phyloP scores from a whole-genome alignment of 2,329 filamentous ascomycete species.

The Verruconis gallopava region DNA sequence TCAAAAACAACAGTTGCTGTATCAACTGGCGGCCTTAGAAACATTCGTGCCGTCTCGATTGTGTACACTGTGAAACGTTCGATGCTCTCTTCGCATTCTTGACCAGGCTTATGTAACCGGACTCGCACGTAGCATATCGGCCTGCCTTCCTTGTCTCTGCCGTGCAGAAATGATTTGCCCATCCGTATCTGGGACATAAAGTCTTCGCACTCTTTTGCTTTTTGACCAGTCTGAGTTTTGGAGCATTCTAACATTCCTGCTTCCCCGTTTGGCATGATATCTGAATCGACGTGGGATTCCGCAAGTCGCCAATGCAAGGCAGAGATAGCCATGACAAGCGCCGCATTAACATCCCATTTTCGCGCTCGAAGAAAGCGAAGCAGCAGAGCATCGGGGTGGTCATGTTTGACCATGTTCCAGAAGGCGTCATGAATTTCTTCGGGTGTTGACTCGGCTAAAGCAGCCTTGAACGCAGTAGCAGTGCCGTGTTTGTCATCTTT shows the following conservation, averaged over 20 bases:
- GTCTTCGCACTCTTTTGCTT: conserved; percentile 61
- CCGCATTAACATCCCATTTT: conserved; percentile 82
- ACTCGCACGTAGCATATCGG: conserved; percentile 81
- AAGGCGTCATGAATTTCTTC: conserved; percentile 69
- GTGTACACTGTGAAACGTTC: conserved; percentile 87
- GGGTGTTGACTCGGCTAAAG: conserved; percentile 61
- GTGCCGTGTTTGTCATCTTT: conserved; percentile 85
- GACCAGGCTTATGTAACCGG: conserved; percentile 65
- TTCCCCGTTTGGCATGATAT: conserved; percentile 47
- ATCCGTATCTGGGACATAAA: conserved; percentile 74
- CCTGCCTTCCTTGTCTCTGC: conserved; percentile 67
- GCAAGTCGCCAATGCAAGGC: conserved; percentile 82
- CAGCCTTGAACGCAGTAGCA: conserved; percentile 72
- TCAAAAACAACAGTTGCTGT: conserved; percentile 92
- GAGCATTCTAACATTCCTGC: conserved; percentile 46
- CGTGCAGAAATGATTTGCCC: conserved; percentile 90
- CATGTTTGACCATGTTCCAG: conserved; percentile 91
- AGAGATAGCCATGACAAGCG: conserved; percentile 84
- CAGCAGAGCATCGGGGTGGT: conserved; percentile 74
- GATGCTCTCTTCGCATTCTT: conserved; percentile 68
- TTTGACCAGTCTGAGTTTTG: conserved; percentile 33
- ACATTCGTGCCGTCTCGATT: conserved; percentile 85
- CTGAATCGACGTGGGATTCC: conserved; percentile 79
- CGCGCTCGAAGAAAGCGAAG: conserved; percentile 35
- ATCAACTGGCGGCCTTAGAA: conserved; percentile 68